Percentiles rank a stretch among this genome's conserved stretches.
Evolutionary conservation across 306 rosid species (phyloP).

Genomic region (Alnus glutinosa): DNA sequence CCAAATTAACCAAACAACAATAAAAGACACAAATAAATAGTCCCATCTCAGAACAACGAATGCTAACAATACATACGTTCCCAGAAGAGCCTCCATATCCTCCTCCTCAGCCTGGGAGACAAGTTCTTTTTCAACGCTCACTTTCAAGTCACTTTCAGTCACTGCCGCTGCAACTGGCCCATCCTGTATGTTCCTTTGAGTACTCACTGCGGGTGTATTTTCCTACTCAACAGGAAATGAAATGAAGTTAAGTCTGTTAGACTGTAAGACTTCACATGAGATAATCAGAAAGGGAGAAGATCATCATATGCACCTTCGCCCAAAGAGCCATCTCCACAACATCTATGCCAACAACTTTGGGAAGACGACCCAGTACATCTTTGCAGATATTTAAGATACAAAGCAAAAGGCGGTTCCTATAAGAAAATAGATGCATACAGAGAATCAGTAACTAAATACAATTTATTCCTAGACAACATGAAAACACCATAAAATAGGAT

Average conservation of each 20-base stretch:
- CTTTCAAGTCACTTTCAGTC: slow-evolving; percentile 70
- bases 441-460: background rate
- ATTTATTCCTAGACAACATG: background rate
- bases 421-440: slow-evolving; percentile 1
- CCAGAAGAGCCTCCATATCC: slow-evolving; percentile 97
- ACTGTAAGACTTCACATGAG: background rate
- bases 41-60: background rate
- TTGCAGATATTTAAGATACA: slow-evolving; percentile 77
- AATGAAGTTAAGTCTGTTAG: background rate
- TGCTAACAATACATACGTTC: slow-evolving; percentile 58
- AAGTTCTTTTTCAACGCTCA: slow-evolving; percentile 91
- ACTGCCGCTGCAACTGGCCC: slow-evolving; percentile 57
- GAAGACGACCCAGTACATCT: slow-evolving; percentile 79
- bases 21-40: background rate
- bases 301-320: slow-evolving; percentile 81
- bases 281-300: slow-evolving; percentile 27
- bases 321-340: slow-evolving; percentile 99
- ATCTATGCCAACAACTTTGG: slow-evolving; percentile 95
- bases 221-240: slow-evolving; percentile 47
- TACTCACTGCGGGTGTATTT: slow-evolving; percentile 62
- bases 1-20: slow-evolving; percentile 11
- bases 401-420: slow-evolving; percentile 85
- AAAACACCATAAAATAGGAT: background rate
- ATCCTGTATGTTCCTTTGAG: slow-evolving; percentile 41
- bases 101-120: slow-evolving; percentile 99